Base-by-base conservation (phyloP, 169 alveolate genomes). In the Babesia sp. region DNA sequence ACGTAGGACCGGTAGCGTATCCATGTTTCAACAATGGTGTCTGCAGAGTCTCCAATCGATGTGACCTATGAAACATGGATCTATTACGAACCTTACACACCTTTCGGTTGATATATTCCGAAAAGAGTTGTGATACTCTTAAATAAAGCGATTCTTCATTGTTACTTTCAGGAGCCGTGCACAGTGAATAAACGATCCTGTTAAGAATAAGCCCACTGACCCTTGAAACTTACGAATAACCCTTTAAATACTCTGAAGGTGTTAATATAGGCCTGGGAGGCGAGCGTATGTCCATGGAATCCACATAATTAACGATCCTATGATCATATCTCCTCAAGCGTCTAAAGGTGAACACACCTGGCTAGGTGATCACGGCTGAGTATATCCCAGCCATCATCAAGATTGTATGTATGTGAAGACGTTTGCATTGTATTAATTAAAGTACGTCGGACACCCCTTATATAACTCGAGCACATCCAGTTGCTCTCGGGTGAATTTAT, bases 371-470 rank as follows among this genome's bases (percentile, higher is more conserved):
- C 73, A 39, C 44, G 48, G 46, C 18, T 26, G 20, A 81, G 63
- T 58, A 44, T 51, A 12, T 18, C 36, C 89, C 89, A 81, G 31
- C 89, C 84, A 16, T 71, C 77, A 4, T 81, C 89, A 18, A 81
- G 54, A 42, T 18, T 31, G 18, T 24, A 28, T 41, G 39, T 5
- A 18, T 69, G 3, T 16, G 26, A n/a, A 18, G 9, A 3, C 2
- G 39, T 16, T 7, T 26, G 44, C 37, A 50, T 68, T n/a, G 26
- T 57, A 14, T 67, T 66, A 81, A 45, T 71, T 71, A 69, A 87
- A 87, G 84, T 87, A 87, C 7, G 83, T 39, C 12, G 93, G 93
- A 20, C 91, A 80, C 37, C 93, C 93, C 75, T 85, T 87, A 74
- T 85, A 80, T 41, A 59, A 86, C 64, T 87, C 90, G n/a, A 87